Evolutionary conservation across 306 rosid genomes (phyloP).

Genomic region (Vicia faba): DNA sequence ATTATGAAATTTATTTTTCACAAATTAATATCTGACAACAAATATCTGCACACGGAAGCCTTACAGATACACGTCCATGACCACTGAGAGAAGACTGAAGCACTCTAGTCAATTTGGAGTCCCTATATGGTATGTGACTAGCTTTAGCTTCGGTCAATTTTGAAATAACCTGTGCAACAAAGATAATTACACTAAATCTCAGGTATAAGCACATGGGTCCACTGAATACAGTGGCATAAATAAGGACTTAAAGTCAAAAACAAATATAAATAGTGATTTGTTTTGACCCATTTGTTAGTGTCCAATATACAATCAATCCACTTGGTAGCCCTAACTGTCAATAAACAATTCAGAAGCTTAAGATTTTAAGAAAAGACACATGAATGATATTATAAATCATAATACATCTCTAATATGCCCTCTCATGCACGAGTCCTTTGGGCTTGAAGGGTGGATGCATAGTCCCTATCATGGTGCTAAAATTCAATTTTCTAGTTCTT

Average conservation of each 20-base stretch:
- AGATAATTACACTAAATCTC: constrained; percentile 35
- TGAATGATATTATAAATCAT: background rate
- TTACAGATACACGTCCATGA: constrained; percentile 98
- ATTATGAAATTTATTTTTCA: constrained; percentile 25
- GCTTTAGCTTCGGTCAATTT: constrained; percentile 91
- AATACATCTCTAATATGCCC: constrained; percentile 9
- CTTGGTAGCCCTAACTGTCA: constrained; percentile 12
- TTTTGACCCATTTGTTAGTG: constrained; percentile 2
- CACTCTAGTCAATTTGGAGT: constrained; percentile 94
- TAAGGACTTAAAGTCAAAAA: background rate
- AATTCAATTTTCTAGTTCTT: constrained; percentile 16
- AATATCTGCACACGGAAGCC: constrained; percentile 45
- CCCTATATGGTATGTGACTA: constrained; percentile 91
- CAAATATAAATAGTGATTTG: background rate
- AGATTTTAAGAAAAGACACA: background rate
- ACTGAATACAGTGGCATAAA: constrained; percentile 15
- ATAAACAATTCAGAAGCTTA: background rate
- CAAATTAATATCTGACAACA: constrained; percentile 32
- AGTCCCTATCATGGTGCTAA: background rate
- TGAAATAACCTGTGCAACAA: constrained; percentile 77
- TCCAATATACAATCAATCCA: constrained; percentile 10
- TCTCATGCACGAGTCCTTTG: background rate
- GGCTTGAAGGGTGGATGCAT: background rate
- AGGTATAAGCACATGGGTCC: constrained; percentile 27
- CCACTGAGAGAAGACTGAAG: constrained; percentile 97